Conservation (phyloP, 352 stramenopile genomes). For the Phytophthora gonapodyides region DNA sequence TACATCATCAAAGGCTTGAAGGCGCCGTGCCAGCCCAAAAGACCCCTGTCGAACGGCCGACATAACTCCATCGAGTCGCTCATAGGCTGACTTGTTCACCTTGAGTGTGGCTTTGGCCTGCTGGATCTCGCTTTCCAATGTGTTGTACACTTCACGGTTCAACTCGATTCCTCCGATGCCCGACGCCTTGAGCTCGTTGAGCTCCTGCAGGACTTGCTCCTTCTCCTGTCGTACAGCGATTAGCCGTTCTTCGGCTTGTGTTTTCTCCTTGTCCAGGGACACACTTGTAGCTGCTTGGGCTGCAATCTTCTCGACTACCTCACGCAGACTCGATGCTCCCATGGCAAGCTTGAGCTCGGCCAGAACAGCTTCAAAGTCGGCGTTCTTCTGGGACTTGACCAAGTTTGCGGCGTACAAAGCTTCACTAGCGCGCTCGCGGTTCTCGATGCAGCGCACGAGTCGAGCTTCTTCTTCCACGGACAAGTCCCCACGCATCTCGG, state of each 20-base stretch:
- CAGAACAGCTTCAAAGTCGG: constrained; percentile 72
- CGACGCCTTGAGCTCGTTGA: constrained; percentile 84
- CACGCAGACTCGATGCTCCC: constrained; percentile 50
- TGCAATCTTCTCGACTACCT: constrained; percentile 78
- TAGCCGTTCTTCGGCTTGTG: constrained; percentile 58
- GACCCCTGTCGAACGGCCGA: constrained; percentile 76
- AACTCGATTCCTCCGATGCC: constrained; percentile 77
- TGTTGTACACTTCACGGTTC: constrained; percentile 84
- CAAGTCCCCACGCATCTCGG: constrained; percentile 74
- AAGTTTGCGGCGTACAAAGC: constrained; percentile 65
- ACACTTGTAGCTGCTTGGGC: constrained; percentile 56
- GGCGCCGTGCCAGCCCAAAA: constrained; percentile 62
- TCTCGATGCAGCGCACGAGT: constrained; percentile 66
- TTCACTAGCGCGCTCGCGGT: constrained; percentile 65
- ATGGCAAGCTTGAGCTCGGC: constrained; percentile 70
- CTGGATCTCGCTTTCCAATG: constrained; percentile 76
- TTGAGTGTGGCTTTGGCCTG: constrained; percentile 74
- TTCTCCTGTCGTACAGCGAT: constrained; percentile 63
- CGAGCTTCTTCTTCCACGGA: constrained; percentile 65
- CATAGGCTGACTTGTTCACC: constrained; percentile 77
- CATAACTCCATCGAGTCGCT: constrained; percentile 77
- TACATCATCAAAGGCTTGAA: constrained; percentile 77
- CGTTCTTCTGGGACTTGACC: constrained; percentile 68
- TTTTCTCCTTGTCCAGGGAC: constrained; percentile 81
- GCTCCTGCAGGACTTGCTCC: constrained; percentile 53